These are phyloP conservation scores for Pichia exigua DNA, from an alignment of 805 yeast genomes.

Conservation along the genomic window DNA sequence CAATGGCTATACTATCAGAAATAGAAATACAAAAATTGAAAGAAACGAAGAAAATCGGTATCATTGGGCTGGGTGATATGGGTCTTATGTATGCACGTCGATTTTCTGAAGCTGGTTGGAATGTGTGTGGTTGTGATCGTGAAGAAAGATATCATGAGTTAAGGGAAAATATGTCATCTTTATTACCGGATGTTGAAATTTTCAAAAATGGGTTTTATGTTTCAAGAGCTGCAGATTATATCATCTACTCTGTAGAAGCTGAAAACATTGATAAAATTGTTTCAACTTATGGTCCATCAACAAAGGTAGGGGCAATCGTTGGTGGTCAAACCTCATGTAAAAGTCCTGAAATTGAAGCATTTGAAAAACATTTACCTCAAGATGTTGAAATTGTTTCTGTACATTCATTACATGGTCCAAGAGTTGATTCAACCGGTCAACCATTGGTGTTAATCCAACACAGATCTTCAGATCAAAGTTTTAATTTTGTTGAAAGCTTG, in stretches of 20 bases:
- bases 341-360: slow-evolving; percentile 79
- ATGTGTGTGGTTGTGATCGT: slow-evolving; percentile 79
- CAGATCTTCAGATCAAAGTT: slow-evolving; percentile 47
- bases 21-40: slow-evolving; percentile 15
- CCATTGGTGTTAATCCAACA: slow-evolving; percentile 84
- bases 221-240: slow-evolving; percentile 71
- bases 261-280: slow-evolving; percentile 72
- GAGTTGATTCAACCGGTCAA: slow-evolving; percentile 81
- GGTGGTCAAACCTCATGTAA: slow-evolving; percentile 99
- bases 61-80: slow-evolving; percentile 97
- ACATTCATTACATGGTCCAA: slow-evolving; percentile 94
- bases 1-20: slow-evolving; percentile 14
- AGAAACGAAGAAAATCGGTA: slow-evolving; percentile 57
- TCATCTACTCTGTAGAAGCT: slow-evolving; percentile 90
- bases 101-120: slow-evolving; percentile 81
- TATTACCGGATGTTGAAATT: slow-evolving; percentile 38
- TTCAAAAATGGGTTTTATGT: slow-evolving; percentile 78
- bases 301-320: slow-evolving; percentile 81
- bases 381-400: slow-evolving; percentile 81
- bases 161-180: slow-evolving; percentile 17
- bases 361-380: slow-evolving; percentile 63
- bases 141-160: slow-evolving; percentile 52
- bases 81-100: slow-evolving; percentile 78
- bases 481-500: slow-evolving; percentile 53
- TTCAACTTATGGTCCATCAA: slow-evolving; percentile 70